Base-by-base conservation (phyloP, 176 grass and related monocot genomes). In the Zoysia japonica region DNA sequence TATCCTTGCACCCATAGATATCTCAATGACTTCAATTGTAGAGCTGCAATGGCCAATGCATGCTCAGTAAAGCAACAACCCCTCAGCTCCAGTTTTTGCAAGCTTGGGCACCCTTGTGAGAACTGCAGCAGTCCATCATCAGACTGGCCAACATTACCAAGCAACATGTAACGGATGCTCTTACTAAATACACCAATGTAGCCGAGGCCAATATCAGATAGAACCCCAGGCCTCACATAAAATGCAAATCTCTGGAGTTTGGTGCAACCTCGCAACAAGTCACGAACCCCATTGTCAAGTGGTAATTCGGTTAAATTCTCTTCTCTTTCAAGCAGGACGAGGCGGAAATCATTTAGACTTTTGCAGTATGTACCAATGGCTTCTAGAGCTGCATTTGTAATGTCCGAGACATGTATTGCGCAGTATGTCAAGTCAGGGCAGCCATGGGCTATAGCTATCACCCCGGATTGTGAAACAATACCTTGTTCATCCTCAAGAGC, bases 1-100 rank as follows among this genome's bases (percentile, higher is more conserved):
- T 95, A 99, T 56, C 92, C 96, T 66, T 99, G 96, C 84, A 99
- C 96, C 96, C 96, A 99, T 61, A 99, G 80, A 76, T 99, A 99
- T 85, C 92, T 93, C 56, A 99, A 78, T 28, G 86, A 90, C 47
- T 83, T 86, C 1, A 99, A 84, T 60, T 65, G 78, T 83, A 95
- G 68, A 1, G 85, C 92, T 5, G 96, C 96, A 57, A 87, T 60
- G 8, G 96, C 90, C 76, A 99, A 80, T 63, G 96, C 90, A 81
- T 40, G 90, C 73, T 95, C 96, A 54, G 62, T 91, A 74, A 99
- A 99, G 60, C 53, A 86, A 55, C 96, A 99, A 78, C 96, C 87
- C 82, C 96, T 91, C 50, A 95, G 42, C 80, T 99, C 96, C 74
- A 99, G 80, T 81, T 99, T 99, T 80, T 99, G 96, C 88, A 99